Conservation (phyloP, 257 asterid species). For the Ophiorrhiza pumila region DNA sequence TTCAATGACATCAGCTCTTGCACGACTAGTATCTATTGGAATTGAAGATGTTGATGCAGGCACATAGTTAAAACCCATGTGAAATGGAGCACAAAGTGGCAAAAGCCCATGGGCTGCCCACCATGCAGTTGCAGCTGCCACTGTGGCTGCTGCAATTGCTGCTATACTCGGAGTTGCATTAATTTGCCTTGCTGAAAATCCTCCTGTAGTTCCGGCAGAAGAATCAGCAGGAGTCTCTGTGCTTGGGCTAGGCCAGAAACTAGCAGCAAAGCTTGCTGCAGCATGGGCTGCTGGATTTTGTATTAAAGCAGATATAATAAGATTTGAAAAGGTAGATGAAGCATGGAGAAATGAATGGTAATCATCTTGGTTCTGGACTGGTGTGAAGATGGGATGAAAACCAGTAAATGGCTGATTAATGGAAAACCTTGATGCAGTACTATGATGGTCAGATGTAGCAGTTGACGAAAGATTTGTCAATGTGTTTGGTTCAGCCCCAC, state of each 20-base stretch:
- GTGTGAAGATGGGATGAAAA: constrained; percentile 60
- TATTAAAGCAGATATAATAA: constrained; percentile 61
- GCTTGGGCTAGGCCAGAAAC: constrained; percentile 62
- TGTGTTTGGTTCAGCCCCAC: constrained; percentile 43
- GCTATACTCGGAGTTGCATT: constrained; percentile 63
- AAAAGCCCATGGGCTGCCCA: constrained; percentile 96
- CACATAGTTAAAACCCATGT: constrained; percentile 53
- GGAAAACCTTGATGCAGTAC: constrained; percentile 49
- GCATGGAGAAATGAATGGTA: constrained; percentile 53
- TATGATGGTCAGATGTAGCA: constrained; percentile 43
- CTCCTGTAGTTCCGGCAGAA: constrained; percentile 31
- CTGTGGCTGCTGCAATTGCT: constrained; percentile 91
- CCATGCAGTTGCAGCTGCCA: constrained; percentile 98
- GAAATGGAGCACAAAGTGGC: constrained; percentile 78
- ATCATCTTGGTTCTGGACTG: constrained; percentile 60
- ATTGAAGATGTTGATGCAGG: constrained; percentile 48
- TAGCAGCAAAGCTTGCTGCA: constrained; percentile 85
- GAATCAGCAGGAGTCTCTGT: constrained; percentile 42
- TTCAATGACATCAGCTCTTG: constrained; percentile 34
- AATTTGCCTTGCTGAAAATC: constrained; percentile 38
- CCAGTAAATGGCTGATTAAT: constrained; percentile 54
- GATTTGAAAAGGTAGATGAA: constrained; percentile 73
- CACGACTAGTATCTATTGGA: constrained; percentile 41
- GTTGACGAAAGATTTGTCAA: constrained; percentile 49
- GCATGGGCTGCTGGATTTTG: constrained; percentile 94